A percentile compares a stretch with the other conserved stretches of the same genome.
These are phyloP conservation scores for Magnolia changhungtana DNA, from an alignment of 164 flowering plant genomes.

Conservation along the genomic window DNA sequence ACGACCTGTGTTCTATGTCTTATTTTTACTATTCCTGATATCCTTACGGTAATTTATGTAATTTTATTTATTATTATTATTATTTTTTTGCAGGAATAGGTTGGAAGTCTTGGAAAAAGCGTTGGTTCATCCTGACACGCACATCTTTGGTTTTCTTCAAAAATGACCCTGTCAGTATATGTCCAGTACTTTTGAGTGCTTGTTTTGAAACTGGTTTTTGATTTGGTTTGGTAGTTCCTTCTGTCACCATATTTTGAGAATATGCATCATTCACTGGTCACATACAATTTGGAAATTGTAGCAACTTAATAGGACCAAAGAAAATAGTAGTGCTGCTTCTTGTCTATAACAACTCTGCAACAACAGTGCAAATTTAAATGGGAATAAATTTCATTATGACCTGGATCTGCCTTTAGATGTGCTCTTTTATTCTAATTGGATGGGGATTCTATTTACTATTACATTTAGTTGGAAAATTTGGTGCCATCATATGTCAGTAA, in stretches of 20 bases:
- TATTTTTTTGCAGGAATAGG: slow-evolving; percentile 79
- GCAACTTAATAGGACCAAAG: too few species aligned
- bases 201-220: not conserved
- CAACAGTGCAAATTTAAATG: too few species aligned
- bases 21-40: not conserved
- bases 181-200: not conserved
- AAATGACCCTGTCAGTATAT: slow-evolving; percentile 89
- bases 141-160: slow-evolving; percentile 96
- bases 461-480: too few species aligned
- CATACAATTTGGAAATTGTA: not conserved
- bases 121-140: slow-evolving; percentile 97
- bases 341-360: too few species aligned
- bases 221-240: not conserved
- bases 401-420: too few species aligned
- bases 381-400: too few species aligned
- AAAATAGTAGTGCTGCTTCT: too few species aligned
- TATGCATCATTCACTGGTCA: not conserved
- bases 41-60: not conserved
- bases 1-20: not conserved
- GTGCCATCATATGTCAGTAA: too few species aligned
- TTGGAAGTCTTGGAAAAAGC: slow-evolving; percentile 99
- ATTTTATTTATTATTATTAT: not conserved
- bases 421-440: too few species aligned
- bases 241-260: not conserved
- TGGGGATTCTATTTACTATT: too few species aligned